Conservation (phyloP, 805 yeast species). For the Lipomyces chichibuensis region DNA sequence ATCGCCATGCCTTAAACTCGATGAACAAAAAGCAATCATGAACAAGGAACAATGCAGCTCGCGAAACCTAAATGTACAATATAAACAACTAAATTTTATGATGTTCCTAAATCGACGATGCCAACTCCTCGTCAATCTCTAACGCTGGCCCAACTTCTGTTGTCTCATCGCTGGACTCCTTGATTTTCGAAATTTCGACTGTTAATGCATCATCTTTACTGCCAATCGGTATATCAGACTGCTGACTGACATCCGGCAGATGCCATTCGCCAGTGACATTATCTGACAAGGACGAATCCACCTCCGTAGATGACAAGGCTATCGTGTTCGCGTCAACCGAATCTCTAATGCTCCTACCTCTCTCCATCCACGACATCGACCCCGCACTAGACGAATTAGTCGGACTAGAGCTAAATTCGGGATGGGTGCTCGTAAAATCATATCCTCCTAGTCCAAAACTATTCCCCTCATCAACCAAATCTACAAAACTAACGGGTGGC, state of each 20-base stretch:
- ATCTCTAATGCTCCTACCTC: slow-evolving; percentile 1
- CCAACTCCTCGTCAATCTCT: not conserved
- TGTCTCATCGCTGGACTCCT: too few relatives aligned
- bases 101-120: not conserved
- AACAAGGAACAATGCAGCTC: not conserved
- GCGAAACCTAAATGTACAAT: not conserved
- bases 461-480: slow-evolving; percentile 33
- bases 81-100: too few relatives aligned
- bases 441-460: slow-evolving; percentile 29
- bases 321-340: not conserved
- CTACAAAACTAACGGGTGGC: slow-evolving; percentile 23
- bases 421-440: slow-evolving; percentile 8
- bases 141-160: not conserved
- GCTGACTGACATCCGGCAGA: not conserved
- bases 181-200: not conserved
- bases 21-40: not conserved
- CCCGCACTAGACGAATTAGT: slow-evolving; percentile 26
- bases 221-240: not conserved
- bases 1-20: not conserved
- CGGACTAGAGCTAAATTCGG: slow-evolving; percentile 10
- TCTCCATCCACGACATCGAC: slow-evolving; percentile 21
- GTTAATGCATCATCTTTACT: not conserved
- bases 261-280: not conserved
- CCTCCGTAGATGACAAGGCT: not conserved
- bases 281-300: not conserved